Base-by-base conservation (phyloP, 139 green algal genomes). In the Marvania coccoides region DNA sequence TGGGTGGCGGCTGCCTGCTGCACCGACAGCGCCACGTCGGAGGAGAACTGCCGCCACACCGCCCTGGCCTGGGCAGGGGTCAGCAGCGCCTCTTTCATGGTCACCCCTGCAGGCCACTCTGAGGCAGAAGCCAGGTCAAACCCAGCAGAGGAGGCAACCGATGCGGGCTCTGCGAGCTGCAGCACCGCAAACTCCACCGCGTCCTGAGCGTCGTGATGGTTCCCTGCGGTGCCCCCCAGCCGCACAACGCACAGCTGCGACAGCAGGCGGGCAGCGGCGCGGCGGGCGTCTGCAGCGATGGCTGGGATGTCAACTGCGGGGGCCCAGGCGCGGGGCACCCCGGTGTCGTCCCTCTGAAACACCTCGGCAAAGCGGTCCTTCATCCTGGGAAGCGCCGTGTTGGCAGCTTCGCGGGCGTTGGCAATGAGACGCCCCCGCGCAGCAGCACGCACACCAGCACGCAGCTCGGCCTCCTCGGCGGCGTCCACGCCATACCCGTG, bases 1-100 rank as follows among this genome's bases (percentile, higher is more conserved):
- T 90, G 87, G 19, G 84, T 81, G 6, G 79, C 63, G 51, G 79
- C 55, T 40, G 87, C 87, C 84, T 92, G 85, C 73, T 91, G 86
- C 37, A 94, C 83, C 4, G 72, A 38, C 14, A 85, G 72, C 47
- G 79, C 80, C 28, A 73, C 81, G 47, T 85, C 80, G 1, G 75
- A 80, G 60, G 80, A 47, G 66, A 93, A 89, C 61, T 90, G 80
- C 9, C 82, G 72, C 88, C 88, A 95, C 9, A 84, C 65, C 9
- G 78, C 72, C 24, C 86, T 74, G 28, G 45, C 78, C 61, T 83
- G 63, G 12, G 60, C 42, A 0, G 83, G 83, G 6, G 69, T 67
- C 36, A 88, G 56, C 71, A 90, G 65, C 58, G 83, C 78, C 8
- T 67, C 51, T 5, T 70, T 56, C 4, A 37, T 29, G 0, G 23